phyloP scores from a whole-genome alignment of 148 eudicot genomes.

The Dysphania ambrosioides region DNA sequence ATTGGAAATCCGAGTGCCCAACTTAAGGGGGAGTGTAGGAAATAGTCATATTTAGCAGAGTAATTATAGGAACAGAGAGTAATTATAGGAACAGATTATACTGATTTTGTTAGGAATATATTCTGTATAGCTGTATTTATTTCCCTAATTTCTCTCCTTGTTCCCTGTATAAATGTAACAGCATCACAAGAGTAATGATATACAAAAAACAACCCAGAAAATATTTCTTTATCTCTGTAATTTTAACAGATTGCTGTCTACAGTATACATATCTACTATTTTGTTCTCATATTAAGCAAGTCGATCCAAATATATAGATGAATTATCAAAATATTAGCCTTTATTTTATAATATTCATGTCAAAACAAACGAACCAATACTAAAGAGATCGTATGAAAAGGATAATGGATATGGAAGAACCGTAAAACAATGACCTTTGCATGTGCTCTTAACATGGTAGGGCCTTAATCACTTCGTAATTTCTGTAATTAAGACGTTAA shows the following conservation, averaged over 20 bases:
- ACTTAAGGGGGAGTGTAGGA: too few relatives aligned
- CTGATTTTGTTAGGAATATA: too few relatives aligned
- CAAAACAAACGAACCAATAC: conserved; percentile 7
- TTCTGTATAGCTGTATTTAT: too few relatives aligned
- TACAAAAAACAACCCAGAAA: too few relatives aligned
- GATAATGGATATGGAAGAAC: conserved; percentile 20
- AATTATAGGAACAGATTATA: too few relatives aligned
- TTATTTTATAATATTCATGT: background rate
- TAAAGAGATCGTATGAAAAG: conserved; percentile 10
- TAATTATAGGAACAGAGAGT: too few relatives aligned
- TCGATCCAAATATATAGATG: conserved; percentile 10
- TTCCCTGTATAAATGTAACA: too few relatives aligned
- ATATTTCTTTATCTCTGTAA: too few relatives aligned
- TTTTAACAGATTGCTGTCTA: conserved; percentile 1
- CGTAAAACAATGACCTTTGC: conserved; percentile 33
- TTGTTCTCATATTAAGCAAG: conserved; percentile 18
- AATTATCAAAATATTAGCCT: background rate
- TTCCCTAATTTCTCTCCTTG: too few relatives aligned
- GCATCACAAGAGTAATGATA: too few relatives aligned
- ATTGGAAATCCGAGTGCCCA: too few relatives aligned
- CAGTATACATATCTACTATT: conserved; percentile 7
- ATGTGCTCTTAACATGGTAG: conserved; percentile 73
- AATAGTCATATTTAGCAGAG: too few relatives aligned
- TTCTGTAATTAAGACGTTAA: conserved; percentile 22
- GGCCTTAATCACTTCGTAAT: conserved; percentile 27